Evolutionary conservation across 345 rosid genomes (phyloP).

Genomic region (Melaleuca alternifolia): DNA sequence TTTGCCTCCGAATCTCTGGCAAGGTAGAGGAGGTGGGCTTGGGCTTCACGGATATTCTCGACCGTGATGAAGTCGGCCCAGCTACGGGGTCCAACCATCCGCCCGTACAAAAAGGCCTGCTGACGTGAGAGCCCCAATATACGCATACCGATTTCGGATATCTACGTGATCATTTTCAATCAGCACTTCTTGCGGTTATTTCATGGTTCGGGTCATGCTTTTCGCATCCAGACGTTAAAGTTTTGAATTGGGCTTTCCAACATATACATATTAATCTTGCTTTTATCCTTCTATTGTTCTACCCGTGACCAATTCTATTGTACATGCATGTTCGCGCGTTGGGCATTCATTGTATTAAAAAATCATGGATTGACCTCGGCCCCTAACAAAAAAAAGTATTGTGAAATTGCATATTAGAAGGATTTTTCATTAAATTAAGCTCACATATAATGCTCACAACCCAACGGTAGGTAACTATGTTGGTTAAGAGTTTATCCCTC

Average conservation of each 20-base stretch:
- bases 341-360: background rate
- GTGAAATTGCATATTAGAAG: background rate
- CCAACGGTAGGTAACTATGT: too few relatives aligned
- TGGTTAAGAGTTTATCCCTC: too few relatives aligned
- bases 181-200: background rate
- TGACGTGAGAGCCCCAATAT: background rate
- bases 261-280: background rate
- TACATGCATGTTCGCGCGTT: background rate
- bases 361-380: background rate
- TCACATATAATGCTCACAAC: background rate
- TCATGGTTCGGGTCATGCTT: background rate
- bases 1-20: background rate
- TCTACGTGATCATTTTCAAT: background rate
- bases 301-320: rapidly evolving
- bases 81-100: background rate
- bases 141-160: background rate
- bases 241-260: background rate
- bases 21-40: background rate
- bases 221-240: rapidly evolving
- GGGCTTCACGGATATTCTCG: background rate
- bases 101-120: background rate
- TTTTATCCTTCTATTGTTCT: background rate
- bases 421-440: background rate
- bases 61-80: background rate
- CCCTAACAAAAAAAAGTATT: background rate